These are phyloP conservation scores for Beauveria bassiana DNA, from an alignment of 2,329 filamentous ascomycete species.

Conservation along the genomic window DNA sequence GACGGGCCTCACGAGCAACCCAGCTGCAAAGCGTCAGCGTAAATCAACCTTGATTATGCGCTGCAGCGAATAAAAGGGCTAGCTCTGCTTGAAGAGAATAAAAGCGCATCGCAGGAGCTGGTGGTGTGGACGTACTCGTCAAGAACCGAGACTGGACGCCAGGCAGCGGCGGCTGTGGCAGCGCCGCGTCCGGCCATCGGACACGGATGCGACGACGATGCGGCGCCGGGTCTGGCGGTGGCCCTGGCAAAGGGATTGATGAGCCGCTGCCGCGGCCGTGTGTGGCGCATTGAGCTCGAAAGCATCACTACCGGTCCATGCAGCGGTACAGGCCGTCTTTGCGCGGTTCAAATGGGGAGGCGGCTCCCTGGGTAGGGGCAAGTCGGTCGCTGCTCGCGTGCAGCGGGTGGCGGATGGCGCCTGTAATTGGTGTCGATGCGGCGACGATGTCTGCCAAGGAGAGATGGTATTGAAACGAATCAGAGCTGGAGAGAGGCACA, in stretches of 20 bases:
- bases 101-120: neutral
- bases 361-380: neutral
- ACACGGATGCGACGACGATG: neutral
- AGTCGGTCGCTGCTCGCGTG: neutral
- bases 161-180: constrained; percentile 21
- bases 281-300: constrained; percentile 29
- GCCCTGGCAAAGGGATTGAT: neutral
- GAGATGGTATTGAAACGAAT: neutral
- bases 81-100: neutral
- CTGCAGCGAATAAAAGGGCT: neutral
- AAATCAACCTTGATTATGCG: neutral
- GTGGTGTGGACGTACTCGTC: constrained; percentile 46
- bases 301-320: constrained; percentile 22
- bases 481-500: neutral
- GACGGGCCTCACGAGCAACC: constrained; percentile 84
- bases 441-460: neutral
- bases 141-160: constrained; percentile 55
- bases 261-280: constrained; percentile 21
- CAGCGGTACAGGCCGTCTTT: neutral
- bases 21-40: constrained; percentile 49
- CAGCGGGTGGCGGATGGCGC: neutral
- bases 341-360: neutral
- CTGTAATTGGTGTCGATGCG: too few species aligned
- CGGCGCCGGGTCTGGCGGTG: neutral
- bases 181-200: constrained; percentile 8